Base-by-base conservation (phyloP, 2,329 filamentous ascomycete species). In the Teratosphaeria nubilosa region DNA sequence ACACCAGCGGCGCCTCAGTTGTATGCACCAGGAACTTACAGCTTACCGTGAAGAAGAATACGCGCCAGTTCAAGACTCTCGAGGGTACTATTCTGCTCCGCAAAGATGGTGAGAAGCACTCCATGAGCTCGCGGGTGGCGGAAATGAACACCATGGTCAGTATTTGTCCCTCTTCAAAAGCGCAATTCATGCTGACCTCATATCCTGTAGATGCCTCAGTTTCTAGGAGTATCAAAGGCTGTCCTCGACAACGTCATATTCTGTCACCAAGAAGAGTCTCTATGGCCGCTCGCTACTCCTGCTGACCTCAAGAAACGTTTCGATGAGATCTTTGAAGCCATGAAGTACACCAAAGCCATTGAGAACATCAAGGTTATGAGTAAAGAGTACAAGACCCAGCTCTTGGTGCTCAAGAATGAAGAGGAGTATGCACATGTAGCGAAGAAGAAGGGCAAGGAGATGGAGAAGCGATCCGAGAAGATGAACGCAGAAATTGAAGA, bases 331-430 rank as follows among this genome's bases (percentile, higher is more conserved):
- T 99, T 99, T 65, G 94, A 97, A 74, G 94, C 94, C 1, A 80
- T 90, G 74, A 96, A 96, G 71, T 99, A 97, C 73, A 96, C 91
- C 34, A 96, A 96, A 69, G 94, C 91, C 20, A 95, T 99, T 60
- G 91, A 96, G 52, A 96, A 95, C 71, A 88, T 99, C 70, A 96
- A 95, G 70, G 72, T 85, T 10, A 79, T 97, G 54, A 82, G 87
- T 45, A 99, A 97, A 75, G 87, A 86, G 63, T 86, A 95, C 64
- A 87, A 86, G 37, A 85, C 88, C 62, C 82, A 92, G 61, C 80
- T 97, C 10, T 82, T 78, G 16, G 83, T 86, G 60, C 81, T 87
- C 58, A 90, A 89, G 67, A 83, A 87, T 51, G 82, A 87, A 59
- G 90, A 96, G 69, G 80, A 85, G 48, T 83, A 91, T 63, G 85